Base-by-base conservation (phyloP, 495 filamentous ascomycete genomes). In the Daldinia vernicosa region DNA sequence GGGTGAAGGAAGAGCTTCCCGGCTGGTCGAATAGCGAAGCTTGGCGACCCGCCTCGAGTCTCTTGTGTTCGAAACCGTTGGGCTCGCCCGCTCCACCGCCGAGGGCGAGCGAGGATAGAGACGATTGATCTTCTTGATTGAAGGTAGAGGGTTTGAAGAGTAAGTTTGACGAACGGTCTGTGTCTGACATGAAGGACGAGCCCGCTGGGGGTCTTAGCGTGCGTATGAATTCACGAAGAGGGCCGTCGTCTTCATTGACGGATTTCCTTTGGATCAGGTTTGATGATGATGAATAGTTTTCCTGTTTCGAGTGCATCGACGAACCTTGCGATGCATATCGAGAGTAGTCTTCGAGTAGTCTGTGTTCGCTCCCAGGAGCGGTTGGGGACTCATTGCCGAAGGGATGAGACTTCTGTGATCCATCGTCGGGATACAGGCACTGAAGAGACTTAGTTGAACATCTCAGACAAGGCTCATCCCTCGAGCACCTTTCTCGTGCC, bases 401-500 rank as follows among this genome's bases (percentile, higher is more conserved):
- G 22, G 60, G 52, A 43, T 65, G 61, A 9, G 14, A 17, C 51
- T 58, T 72, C 43, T 56, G 66, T 22, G 4, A 50, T 33, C 64
- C 28, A 12, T 73, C 69, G 35, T 76, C 68, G 6, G 84, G 82
- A 70, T 88, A 88, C 43, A 82, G 71, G 60, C 88, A 89, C 26
- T 80, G 78, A 19, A 88, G 79, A 14, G 81, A 79, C 24, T 86
- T 83, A 27, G 77, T 76, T n/a, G 81, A 77, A 67, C 88, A 90
- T 37, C 86, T 82, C 47, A 77, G 70, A 69, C 88, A 90, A 43
- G 85, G 82, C 26, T 76, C 76, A 6, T 81, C 85, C 17, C 85
- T 85, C 39, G 84, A 87, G 71, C 88, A 89, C 75, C 86, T 83
- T 26, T 85, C 84, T 74, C 87, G 77, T 19, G 84, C 85, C 17